phyloP scores from a whole-genome alignment of 1,284 basidiomycete species.

The Tilletia horrida region DNA sequence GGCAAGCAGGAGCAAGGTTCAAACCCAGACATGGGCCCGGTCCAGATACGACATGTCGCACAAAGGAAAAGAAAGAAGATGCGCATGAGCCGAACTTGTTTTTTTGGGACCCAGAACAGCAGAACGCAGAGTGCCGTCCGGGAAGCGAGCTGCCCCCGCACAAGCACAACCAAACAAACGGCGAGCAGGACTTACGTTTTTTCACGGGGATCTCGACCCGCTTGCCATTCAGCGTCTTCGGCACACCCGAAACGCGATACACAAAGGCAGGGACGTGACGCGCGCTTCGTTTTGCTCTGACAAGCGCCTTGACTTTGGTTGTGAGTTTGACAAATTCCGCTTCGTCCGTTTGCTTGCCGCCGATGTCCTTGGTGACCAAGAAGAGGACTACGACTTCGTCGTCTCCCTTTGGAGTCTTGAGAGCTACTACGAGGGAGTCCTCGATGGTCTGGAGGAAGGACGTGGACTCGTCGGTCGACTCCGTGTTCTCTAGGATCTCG shows the following conservation, averaged over 20 bases:
- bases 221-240: conserved; percentile 79
- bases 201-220: conserved; percentile 78
- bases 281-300: conserved; percentile 65
- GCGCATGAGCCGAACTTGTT: conserved; percentile 20
- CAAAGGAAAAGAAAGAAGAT: conserved; percentile 36
- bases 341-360: conserved; percentile 56
- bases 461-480: not conserved
- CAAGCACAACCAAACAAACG: conserved; percentile 10
- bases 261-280: conserved; percentile 60
- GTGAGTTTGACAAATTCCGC: conserved; percentile 62
- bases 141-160: no score
- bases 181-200: conserved; percentile 61
- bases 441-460: conserved; percentile 56
- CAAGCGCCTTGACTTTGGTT: conserved; percentile 64
- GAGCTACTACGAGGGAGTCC: conserved; percentile 73
- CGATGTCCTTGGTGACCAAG: conserved; percentile 63
- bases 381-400: conserved; percentile 82
- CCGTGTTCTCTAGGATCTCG: conserved; percentile 66
- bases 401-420: conserved; percentile 66
- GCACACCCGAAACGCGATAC: conserved; percentile 69
- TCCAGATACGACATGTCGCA: no score
- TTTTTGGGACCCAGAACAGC: no score
- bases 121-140: no score
- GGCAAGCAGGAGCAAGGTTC: not conserved
- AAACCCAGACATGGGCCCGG: no score